Percentiles rank a stretch among this genome's conserved stretches.
Evolutionary conservation across 1,284 basidiomycete genomes (phyloP).

Genomic region (Rhodotorula glutinis): DNA sequence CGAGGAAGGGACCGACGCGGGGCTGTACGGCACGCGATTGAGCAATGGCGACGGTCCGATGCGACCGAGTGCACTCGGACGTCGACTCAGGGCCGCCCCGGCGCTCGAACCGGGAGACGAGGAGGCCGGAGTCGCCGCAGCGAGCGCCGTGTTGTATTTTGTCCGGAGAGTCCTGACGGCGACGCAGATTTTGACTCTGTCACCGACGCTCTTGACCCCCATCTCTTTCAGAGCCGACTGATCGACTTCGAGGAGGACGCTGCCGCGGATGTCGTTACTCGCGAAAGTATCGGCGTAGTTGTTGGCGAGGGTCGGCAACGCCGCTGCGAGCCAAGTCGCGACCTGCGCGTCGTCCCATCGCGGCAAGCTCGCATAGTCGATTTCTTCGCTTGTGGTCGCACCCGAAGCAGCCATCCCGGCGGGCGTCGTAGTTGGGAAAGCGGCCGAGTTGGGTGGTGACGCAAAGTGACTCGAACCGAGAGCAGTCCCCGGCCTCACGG

Average conservation of each 20-base stretch:
- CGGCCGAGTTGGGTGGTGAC: neutral
- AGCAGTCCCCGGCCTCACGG: conserved; percentile 15
- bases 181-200: conserved; percentile 76
- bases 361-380: conserved; percentile 33
- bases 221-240: conserved; percentile 81
- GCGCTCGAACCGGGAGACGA: neutral
- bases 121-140: neutral
- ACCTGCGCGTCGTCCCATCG: conserved; percentile 41
- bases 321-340: conserved; percentile 39
- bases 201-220: conserved; percentile 78
- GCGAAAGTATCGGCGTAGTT: conserved; percentile 70
- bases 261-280: conserved; percentile 80
- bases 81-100: neutral
- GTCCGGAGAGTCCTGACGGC: conserved; percentile 72
- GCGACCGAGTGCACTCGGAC: conserved; percentile 10
- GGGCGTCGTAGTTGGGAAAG: neutral
- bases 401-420: no score
- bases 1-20: conserved; percentile 1
- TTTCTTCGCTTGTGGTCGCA: neutral
- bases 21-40: conserved; percentile 5
- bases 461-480: conserved; percentile 9
- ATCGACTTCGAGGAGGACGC: conserved; percentile 83
- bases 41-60: neutral
- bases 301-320: conserved; percentile 15
- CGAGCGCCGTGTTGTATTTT: conserved; percentile 22